A percentile compares a stretch with the other conserved stretches of the same genome.
These are phyloP conservation scores for Boletus pseudo-olivaceus DNA, from an alignment of 768 basidiomycete genomes.

Conservation along the genomic window DNA sequence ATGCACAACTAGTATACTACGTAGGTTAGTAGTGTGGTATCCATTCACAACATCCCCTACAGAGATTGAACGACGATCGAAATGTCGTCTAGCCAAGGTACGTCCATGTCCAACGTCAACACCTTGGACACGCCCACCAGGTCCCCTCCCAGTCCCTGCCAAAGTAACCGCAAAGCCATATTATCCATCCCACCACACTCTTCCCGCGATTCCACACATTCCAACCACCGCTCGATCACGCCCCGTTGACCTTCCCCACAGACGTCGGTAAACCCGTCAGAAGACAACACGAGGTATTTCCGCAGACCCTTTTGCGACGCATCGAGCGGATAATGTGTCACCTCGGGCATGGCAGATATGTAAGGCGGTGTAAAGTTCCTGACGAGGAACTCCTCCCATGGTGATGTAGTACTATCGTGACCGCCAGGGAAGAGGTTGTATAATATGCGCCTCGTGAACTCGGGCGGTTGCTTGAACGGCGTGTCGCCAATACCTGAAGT, in stretches of 20 bases:
- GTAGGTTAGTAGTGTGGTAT: background rate
- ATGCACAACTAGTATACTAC: too few species aligned
- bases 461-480: constrained; percentile 71
- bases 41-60: constrained; percentile 20
- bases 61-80: constrained; percentile 61
- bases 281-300: constrained; percentile 60
- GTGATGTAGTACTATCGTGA: constrained; percentile 49
- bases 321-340: constrained; percentile 51
- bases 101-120: constrained; percentile 61
- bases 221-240: constrained; percentile 53
- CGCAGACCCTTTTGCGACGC: constrained; percentile 27
- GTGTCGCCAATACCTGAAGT: constrained; percentile 61
- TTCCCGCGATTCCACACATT: constrained; percentile 35
- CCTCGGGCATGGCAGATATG: constrained; percentile 61
- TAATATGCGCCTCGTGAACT: constrained; percentile 61
- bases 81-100: constrained; percentile 67
- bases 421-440: constrained; percentile 65
- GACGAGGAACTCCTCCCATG: constrained; percentile 66
- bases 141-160: constrained; percentile 58
- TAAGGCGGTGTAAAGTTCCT: constrained; percentile 64
- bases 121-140: constrained; percentile 49
- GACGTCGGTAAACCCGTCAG: constrained; percentile 64
- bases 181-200: constrained; percentile 31
- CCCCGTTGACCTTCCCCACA: constrained; percentile 47
- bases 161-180: constrained; percentile 55